These are phyloP conservation scores for Pleurozium schreberi DNA, from an alignment of 225 moss, liverwort and hornwort genomes.

Conservation along the genomic window DNA sequence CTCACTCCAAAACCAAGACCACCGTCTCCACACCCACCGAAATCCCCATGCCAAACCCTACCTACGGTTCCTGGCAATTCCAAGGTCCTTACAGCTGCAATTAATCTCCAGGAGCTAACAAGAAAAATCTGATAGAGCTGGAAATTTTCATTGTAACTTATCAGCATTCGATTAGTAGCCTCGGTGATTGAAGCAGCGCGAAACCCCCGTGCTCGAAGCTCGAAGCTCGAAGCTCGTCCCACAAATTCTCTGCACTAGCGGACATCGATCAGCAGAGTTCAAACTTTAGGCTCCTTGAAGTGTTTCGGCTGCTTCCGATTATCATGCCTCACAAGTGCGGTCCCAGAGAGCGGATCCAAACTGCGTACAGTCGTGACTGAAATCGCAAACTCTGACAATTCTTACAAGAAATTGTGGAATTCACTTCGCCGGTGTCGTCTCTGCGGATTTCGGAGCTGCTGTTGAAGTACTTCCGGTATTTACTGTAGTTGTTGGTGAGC, in stretches of 20 bases:
- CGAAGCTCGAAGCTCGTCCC: background rate
- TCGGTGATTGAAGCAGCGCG: background rate
- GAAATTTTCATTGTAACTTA: too few relatives aligned
- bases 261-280: background rate
- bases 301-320: too few relatives aligned
- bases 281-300: background rate
- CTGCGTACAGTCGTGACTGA: background rate
- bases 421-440: constrained; percentile 22
- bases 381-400: background rate
- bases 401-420: background rate
- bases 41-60: background rate
- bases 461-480: background rate
- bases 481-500: background rate
- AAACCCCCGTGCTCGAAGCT: background rate
- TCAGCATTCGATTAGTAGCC: background rate
- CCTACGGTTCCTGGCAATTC: background rate
- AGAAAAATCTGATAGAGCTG: background rate
- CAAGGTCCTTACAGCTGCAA: too few relatives aligned
- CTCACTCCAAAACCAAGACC: background rate
- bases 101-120: background rate
- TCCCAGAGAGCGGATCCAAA: constrained; percentile 8
- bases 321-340: background rate
- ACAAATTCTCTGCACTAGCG: background rate
- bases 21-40: background rate
- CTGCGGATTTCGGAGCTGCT: background rate